These are phyloP conservation scores for Termitomyces sp. DNA, from an alignment of 1,284 basidiomycete species.

Conservation along the genomic window DNA sequence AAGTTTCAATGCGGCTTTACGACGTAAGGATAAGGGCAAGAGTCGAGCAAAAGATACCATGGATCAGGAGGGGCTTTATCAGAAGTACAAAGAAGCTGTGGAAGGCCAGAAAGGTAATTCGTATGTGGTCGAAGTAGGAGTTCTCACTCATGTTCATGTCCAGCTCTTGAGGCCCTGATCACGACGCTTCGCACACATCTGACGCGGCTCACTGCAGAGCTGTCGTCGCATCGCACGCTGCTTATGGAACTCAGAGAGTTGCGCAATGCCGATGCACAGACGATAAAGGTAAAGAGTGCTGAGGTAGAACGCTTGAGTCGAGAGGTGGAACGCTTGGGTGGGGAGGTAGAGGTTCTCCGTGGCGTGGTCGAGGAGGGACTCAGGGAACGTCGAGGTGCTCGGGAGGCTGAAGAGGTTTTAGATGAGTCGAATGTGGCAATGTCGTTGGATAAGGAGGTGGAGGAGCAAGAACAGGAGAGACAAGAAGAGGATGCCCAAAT, in stretches of 20 bases:
- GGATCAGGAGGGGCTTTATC: conserved; percentile 36
- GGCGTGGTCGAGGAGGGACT: conserved; percentile 82
- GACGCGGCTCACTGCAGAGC: conserved; percentile 69
- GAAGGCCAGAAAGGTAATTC: conserved; percentile 73
- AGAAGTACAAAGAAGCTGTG: conserved; percentile 66
- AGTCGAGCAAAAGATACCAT: conserved; percentile 30
- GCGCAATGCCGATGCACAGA: conserved; percentile 56
- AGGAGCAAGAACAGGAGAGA: conserved; percentile 22
- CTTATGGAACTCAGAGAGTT: conserved; percentile 60
- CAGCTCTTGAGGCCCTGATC: conserved; percentile 77
- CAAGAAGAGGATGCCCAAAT: conserved; percentile 11
- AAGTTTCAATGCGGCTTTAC: conserved; percentile 26
- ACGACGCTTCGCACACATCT: conserved; percentile 68
- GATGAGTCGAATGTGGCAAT: conserved; percentile 22
- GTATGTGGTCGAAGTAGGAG: not conserved
- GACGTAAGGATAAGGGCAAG: conserved; percentile 33
- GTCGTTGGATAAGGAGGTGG: conserved; percentile 22
- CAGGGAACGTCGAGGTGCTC: conserved; percentile 51
- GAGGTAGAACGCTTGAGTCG: conserved; percentile 59
- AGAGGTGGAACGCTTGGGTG: conserved; percentile 72
- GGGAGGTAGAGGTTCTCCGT: conserved; percentile 78
- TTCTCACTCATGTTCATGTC: conserved; percentile 6
- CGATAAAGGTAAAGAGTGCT: conserved; percentile 53
- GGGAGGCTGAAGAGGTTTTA: conserved; percentile 15
- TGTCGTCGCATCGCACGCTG: conserved; percentile 66